These are phyloP conservation scores for Aegle marmelos DNA, from an alignment of 345 rosid genomes.

Conservation along the genomic window DNA sequence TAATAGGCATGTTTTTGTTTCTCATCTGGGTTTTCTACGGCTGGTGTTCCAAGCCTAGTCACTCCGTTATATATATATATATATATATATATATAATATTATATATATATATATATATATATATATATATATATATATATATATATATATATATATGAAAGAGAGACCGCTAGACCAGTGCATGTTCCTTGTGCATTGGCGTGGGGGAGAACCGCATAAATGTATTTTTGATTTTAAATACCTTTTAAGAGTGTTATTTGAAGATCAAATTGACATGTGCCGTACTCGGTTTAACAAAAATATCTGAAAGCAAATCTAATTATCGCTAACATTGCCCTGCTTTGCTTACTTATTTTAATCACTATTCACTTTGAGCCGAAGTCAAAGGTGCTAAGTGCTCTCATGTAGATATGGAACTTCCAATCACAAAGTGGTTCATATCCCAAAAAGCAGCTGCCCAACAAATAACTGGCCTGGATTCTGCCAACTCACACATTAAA, in stretches of 20 bases:
- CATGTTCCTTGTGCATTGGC: not conserved
- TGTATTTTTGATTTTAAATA: no score
- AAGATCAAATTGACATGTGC: not conserved
- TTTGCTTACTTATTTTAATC: not conserved
- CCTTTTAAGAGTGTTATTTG: not conserved
- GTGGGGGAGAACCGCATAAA: not conserved
- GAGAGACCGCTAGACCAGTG: not conserved
- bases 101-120: no score
- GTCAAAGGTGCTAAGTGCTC: not conserved
- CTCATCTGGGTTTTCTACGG: no score
- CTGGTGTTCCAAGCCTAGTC: no score
- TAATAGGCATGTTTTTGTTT: no score
- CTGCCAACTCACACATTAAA: slow-evolving; percentile 29
- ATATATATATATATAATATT: no score
- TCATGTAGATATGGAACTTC: not conserved
- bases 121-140: no score
- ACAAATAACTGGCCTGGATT: slow-evolving; percentile 19
- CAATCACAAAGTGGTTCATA: not conserved
- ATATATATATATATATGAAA: no score
- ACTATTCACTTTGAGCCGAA: not conserved
- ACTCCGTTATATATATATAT: no score
- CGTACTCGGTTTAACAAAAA: not conserved
- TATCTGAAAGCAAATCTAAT: not conserved
- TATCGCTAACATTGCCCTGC: not conserved
- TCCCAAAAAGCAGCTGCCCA: not conserved